These are phyloP conservation scores for Coemansia asiatica DNA, from an alignment of 192 early-diverging fungal species.

Conservation along the genomic window DNA sequence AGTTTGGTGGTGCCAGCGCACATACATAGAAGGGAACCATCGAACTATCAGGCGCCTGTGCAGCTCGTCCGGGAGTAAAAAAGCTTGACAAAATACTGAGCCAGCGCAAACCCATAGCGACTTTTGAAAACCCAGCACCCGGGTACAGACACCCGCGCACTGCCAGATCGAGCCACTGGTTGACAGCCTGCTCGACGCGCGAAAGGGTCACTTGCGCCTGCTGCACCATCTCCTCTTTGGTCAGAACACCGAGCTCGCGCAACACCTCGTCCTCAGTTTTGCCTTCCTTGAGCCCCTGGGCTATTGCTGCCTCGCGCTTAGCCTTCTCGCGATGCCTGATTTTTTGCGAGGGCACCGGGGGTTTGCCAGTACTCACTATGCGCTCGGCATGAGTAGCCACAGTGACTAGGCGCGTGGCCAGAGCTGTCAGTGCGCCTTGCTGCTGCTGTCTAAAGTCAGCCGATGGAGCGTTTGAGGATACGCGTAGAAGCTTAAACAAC, in stretches of 20 bases:
- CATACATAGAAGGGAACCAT: conserved; percentile 24
- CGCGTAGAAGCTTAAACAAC: conserved; percentile 65
- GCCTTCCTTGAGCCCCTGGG: conserved; percentile 20
- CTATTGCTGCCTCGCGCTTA: conserved; percentile 25
- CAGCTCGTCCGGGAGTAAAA: conserved; percentile 30
- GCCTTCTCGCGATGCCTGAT: conserved; percentile 41
- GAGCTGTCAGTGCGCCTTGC: conserved; percentile 58
- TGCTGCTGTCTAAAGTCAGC: conserved; percentile 84
- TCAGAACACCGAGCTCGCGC: conserved; percentile 36
- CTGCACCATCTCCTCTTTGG: conserved; percentile 38
- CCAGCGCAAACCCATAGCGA: conserved; percentile 50
- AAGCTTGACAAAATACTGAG: conserved; percentile 34
- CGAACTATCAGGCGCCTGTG: conserved; percentile 27
- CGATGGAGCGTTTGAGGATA: conserved; percentile 69
- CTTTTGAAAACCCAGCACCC: conserved; percentile 52
- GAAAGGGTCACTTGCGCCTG: conserved; percentile 18
- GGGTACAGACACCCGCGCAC: conserved; percentile 53
- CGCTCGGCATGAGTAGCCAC: conserved; percentile 41
- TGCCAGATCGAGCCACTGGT: conserved; percentile 43
- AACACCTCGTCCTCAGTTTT: conserved; percentile 36
- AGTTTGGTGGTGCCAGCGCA: conserved; percentile 31
- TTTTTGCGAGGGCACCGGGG: conserved; percentile 51
- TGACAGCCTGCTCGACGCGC: conserved; percentile 20
- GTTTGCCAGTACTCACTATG: conserved; percentile 27
- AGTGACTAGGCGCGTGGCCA: conserved; percentile 62